Percentiles rank a stretch among this genome's conserved stretches.
These are phyloP conservation scores for Arabis hirsuta DNA, from an alignment of 345 rosid genomes.

Conservation along the genomic window DNA sequence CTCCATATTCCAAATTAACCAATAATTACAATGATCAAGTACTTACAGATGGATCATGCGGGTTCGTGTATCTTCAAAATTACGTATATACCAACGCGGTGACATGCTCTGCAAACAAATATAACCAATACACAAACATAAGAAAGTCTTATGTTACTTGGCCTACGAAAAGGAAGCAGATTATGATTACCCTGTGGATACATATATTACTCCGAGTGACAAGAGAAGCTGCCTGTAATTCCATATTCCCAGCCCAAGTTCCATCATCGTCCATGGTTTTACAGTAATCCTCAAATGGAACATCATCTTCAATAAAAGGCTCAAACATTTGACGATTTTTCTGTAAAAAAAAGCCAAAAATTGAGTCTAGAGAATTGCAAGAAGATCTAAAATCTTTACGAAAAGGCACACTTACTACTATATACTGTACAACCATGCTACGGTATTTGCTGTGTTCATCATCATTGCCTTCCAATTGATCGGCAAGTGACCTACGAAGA, in stretches of 20 bases:
- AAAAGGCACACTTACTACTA: slow-evolving; percentile 54
- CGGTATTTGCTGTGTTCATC: slow-evolving; percentile 80
- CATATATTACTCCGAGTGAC: slow-evolving; percentile 80
- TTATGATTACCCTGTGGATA: slow-evolving; percentile 73
- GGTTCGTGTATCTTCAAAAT: slow-evolving; percentile 64
- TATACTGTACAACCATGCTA: slow-evolving; percentile 70
- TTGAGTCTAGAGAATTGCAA: neutral
- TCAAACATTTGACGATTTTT: slow-evolving; percentile 74
- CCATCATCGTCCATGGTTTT: slow-evolving; percentile 85
- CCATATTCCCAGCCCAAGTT: slow-evolving; percentile 98
- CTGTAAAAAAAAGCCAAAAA: slow-evolving; percentile 46
- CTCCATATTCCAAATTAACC: slow-evolving; percentile 2
- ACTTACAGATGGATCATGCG: slow-evolving; percentile 93
- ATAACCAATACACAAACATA: neutral
- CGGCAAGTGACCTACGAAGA: slow-evolving; percentile 79
- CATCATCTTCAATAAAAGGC: slow-evolving; percentile 92
- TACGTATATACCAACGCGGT: slow-evolving; percentile 92
- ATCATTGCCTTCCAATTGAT: slow-evolving; percentile 87
- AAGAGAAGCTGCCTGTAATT: slow-evolving; percentile 93
- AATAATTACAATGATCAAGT: neutral
- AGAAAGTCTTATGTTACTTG: neutral
- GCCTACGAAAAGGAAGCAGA: neutral
- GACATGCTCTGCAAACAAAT: slow-evolving; percentile 59
- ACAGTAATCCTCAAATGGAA: slow-evolving; percentile 86
- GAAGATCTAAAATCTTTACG: neutral